Evolutionary conservation across 2,329 filamentous ascomycete genomes (phyloP), one percentile per base, ranked within the genome.

Genomic region (Trichocomaceae sp.): DNA sequence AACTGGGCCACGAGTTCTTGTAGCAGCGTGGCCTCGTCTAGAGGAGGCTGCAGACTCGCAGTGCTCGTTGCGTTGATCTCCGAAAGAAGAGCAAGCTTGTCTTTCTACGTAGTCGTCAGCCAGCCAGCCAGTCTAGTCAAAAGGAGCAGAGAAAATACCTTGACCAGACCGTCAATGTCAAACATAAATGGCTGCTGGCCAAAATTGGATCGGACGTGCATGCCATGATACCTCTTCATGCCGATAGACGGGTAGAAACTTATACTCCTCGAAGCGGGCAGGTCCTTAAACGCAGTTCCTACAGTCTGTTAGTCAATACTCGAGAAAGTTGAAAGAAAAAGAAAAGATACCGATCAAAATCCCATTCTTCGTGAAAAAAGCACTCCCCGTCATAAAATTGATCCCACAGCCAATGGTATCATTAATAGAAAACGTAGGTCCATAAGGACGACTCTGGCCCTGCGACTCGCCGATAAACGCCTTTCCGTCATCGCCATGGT

Each of bases 1-100:
- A 95, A 97, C 71, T 96, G 91, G 39, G 90, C 79, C 17, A 92
- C 84, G 55, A 97, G 76, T 62, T 87, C 82, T 67, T 96, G 90
- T 37, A 96, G 83, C 47, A 97, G 79, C 23, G 87, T 79, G 1
- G 83, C 85, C 70, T 96, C 92, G 58, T 81, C 83, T 59, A 88
- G 75, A 2, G 79, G 78, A 2, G 83, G 81, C 33, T 83, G 81
- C 6, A 93, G 73, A 20, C 69, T 76, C 26, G 80, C 76, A n/a
- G 85, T 80, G 48, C 76, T 77, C 12, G 80, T 75, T 33, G 69
- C 64, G 60, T 79, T 80, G 63, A 95, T 88, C 22, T 86, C 81
- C 15, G 72, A 70, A 52, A 81, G 76, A 10, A 90, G 78, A 4
- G 69, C 73, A n/a, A 69, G 64, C 64, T 81, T 81, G 69, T 90